A percentile compares a stretch with the other conserved stretches of the same genome.
Evolutionary conservation across 257 asterid species (phyloP).

Genomic region (Solanum raphanifolium): DNA sequence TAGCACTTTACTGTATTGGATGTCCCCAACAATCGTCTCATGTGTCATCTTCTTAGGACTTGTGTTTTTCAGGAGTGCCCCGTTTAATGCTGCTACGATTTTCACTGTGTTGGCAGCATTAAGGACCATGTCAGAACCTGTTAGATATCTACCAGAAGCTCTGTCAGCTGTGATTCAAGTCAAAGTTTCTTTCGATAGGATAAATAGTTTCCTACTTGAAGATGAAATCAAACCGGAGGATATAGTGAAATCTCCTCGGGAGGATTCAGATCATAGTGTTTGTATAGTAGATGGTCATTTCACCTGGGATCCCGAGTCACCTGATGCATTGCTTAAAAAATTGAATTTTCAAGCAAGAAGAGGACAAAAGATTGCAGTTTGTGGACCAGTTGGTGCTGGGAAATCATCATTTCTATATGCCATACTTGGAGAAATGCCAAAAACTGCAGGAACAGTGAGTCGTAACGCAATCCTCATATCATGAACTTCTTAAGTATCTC

Average conservation of each 20-base stretch:
- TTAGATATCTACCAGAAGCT: conserved; percentile 50
- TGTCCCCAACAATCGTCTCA: conserved; percentile 61
- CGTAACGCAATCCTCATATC: neutral
- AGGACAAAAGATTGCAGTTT: conserved; percentile 60
- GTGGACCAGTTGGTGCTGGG: conserved; percentile 77
- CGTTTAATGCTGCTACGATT: conserved; percentile 49
- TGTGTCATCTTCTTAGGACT: conserved; percentile 53
- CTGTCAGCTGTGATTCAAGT: conserved; percentile 53
- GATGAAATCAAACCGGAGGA: conserved; percentile 45
- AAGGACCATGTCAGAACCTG: conserved; percentile 59
- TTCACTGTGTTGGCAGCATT: conserved; percentile 62
- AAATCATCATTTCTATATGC: conserved; percentile 62
- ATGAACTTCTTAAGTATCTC: neutral
- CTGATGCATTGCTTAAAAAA: conserved; percentile 19
- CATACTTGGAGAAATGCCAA: conserved; percentile 63
- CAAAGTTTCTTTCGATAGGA: conserved; percentile 59
- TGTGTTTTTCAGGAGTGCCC: conserved; percentile 37
- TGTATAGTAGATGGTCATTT: conserved; percentile 34
- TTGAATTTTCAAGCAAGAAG: conserved; percentile 18
- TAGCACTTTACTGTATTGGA: conserved; percentile 43
- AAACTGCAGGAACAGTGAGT: conserved; percentile 55
- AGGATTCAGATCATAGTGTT: conserved; percentile 10
- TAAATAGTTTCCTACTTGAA: conserved; percentile 46
- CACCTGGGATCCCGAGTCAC: conserved; percentile 43
- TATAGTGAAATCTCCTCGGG: neutral